Percentiles rank a stretch among this genome's conserved stretches.
These are phyloP conservation scores for Neonothopanus nambi DNA, from an alignment of 1,284 basidiomycete genomes.

Conservation along the genomic window DNA sequence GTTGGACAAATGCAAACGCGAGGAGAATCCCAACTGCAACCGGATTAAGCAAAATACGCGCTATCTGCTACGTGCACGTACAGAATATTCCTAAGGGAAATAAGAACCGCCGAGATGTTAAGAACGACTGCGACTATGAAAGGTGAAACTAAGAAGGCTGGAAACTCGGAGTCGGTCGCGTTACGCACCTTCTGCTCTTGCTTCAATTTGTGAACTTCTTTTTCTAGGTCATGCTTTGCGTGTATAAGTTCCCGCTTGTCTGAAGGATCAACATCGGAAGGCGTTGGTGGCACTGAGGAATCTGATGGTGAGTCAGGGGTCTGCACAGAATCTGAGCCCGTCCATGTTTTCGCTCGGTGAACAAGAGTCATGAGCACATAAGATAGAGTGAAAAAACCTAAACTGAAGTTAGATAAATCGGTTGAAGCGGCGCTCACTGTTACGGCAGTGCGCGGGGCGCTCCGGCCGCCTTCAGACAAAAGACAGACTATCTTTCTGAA, in stretches of 20 bases:
- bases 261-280: background rate
- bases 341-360: conserved; percentile 28
- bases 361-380: conserved; percentile 23
- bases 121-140: conserved; percentile 21
- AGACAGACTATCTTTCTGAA: too few relatives aligned
- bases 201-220: conserved; percentile 18
- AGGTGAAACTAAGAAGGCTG: background rate
- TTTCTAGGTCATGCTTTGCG: conserved; percentile 10
- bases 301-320: background rate
- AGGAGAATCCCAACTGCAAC: conserved; percentile 61
- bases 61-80: conserved; percentile 25
- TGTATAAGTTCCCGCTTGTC: conserved; percentile 10
- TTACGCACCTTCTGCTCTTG: conserved; percentile 12
- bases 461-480: too few relatives aligned
- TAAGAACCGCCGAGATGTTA: conserved; percentile 34
- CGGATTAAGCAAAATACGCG: conserved; percentile 11
- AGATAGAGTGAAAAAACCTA: background rate
- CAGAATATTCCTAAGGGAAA: conserved; percentile 35
- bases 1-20: conserved; percentile 61
- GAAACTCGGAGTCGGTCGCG: background rate
- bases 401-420: too few relatives aligned
- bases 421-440: too few relatives aligned
- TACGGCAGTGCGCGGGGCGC: too few relatives aligned
- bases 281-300: conserved; percentile 1
- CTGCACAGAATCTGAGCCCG: conserved; percentile 21